Conservation (phyloP, 495 filamentous ascomycete species). For the Clavariopsis aquatica region DNA sequence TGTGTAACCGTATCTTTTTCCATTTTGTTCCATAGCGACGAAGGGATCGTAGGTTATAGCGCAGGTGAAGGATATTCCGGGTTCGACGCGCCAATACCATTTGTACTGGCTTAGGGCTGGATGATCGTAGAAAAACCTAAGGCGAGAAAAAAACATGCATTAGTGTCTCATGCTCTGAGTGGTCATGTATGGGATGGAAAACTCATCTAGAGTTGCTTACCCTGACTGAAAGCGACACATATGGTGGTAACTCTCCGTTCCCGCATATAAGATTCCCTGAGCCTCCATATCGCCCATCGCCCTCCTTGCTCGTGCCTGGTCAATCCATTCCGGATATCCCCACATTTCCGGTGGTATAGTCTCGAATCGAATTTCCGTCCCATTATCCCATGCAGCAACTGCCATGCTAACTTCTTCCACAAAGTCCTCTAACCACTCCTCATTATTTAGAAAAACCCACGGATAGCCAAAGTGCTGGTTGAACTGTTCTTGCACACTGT, state of each 20-base stretch:
- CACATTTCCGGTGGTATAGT: neutral
- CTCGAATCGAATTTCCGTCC: neutral
- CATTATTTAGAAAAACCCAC: neutral
- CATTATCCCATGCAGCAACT: neutral
- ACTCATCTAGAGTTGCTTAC: neutral
- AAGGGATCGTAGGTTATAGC: neutral
- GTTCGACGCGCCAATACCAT: conserved; percentile 7
- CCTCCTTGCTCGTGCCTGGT: neutral
- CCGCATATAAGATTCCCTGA: neutral
- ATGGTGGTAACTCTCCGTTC: neutral
- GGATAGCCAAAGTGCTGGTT: neutral
- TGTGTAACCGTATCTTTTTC: conserved; percentile 1
- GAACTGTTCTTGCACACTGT: neutral
- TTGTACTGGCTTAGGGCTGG: neutral
- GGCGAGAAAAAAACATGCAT: too few relatives aligned
- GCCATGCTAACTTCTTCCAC: neutral
- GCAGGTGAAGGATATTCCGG: neutral
- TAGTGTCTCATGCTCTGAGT: too few relatives aligned
- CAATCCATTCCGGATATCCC: neutral
- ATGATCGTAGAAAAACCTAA: neutral
- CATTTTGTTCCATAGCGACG: neutral
- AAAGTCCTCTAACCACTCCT: neutral
- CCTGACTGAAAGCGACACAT: neutral
- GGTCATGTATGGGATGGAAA: too few relatives aligned
- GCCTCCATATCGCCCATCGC: neutral